These are phyloP conservation scores for Trichopus zeylanicus DNA, from an alignment of 116 monocot genomes.

Conservation along the genomic window DNA sequence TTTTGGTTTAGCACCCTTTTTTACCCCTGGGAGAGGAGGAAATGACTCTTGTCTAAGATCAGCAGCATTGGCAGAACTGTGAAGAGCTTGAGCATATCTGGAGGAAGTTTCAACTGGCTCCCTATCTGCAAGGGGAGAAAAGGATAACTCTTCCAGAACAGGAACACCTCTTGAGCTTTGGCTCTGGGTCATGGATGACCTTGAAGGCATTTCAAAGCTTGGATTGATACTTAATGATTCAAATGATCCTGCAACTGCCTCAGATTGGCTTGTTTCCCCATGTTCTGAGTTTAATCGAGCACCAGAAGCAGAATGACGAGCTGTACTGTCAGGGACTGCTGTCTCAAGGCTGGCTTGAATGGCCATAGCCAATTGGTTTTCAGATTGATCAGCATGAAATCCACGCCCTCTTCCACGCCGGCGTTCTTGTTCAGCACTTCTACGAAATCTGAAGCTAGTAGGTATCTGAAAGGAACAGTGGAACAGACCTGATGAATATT, in stretches of 20 bases:
- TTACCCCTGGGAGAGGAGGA: conserved; percentile 73
- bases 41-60: conserved; percentile 58
- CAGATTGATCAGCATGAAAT: conserved; percentile 33
- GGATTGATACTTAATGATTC: conserved; percentile 26
- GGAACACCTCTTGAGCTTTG: conserved; percentile 23
- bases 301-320: conserved; percentile 25
- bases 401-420: conserved; percentile 64
- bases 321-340: conserved; percentile 24
- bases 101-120: conserved; percentile 39
- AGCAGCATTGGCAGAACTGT: conserved; percentile 22
- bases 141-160: conserved; percentile 55
- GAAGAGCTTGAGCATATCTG: conserved; percentile 63
- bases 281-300: conserved; percentile 7
- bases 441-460: conserved; percentile 77
- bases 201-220: conserved; percentile 15
- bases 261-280: conserved; percentile 14
- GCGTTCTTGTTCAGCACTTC: conserved; percentile 45
- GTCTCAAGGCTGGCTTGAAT: conserved; percentile 60
- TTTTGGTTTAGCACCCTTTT: conserved; percentile 21
- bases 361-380: conserved; percentile 29
- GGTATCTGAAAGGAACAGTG: conserved; percentile 49
- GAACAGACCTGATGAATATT: background rate
- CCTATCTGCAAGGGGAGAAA: conserved; percentile 68
- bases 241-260: conserved; percentile 19
- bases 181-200: conserved; percentile 1